Percentiles rank a stretch among this genome's conserved stretches.
Evolutionary conservation across 2,329 filamentous ascomycete species (phyloP).

Genomic region (Neofusicoccum laricinum): DNA sequence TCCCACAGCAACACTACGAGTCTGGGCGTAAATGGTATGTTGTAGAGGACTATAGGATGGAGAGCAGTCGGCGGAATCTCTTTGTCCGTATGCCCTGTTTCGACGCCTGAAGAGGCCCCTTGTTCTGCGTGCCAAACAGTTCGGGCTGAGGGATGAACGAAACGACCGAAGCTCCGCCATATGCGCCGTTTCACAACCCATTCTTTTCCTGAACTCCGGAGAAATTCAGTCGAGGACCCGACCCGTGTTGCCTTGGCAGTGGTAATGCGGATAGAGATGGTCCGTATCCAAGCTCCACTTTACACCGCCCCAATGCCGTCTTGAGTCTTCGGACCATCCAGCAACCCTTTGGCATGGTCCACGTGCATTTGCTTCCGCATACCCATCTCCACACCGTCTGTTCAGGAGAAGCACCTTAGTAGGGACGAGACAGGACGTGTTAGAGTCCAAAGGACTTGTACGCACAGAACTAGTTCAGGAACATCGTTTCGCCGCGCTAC

Average conservation of each 20-base stretch:
- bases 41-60: neutral
- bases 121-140: neutral
- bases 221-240: neutral
- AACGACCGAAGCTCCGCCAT: neutral
- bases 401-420: neutral
- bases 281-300: neutral
- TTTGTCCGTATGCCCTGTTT: neutral
- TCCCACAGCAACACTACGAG: neutral
- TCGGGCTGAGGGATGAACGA: neutral
- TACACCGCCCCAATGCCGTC: neutral
- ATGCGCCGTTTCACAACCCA: neutral
- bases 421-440: too few species aligned
- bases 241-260: neutral
- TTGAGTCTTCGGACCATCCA: neutral
- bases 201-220: neutral
- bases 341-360: neutral
- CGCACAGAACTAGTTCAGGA: too few species aligned
- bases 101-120: neutral
- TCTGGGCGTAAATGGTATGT: neutral
- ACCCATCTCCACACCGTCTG: neutral
- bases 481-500: too few species aligned
- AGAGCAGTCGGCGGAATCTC: neutral
- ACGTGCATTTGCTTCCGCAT: neutral
- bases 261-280: neutral
- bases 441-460: too few species aligned